phyloP scores from a whole-genome alignment of 352 stramenopile genomes.

The Phytopythium helicoides region DNA sequence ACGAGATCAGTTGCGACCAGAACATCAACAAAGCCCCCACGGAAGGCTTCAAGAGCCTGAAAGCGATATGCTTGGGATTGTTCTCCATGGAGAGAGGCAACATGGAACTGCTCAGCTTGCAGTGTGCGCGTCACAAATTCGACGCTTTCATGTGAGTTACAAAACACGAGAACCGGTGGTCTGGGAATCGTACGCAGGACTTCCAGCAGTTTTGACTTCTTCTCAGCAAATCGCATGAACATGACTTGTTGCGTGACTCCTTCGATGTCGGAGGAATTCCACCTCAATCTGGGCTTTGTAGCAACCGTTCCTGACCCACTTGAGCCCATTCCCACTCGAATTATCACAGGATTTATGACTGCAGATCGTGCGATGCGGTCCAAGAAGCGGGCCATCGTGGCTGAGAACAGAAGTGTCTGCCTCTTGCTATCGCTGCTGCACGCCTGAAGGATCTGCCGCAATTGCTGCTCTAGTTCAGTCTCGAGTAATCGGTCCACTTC shows the following conservation, averaged over 20 bases:
- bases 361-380: constrained; percentile 91
- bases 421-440: constrained; percentile 36
- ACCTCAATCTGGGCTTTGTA: constrained; percentile 16
- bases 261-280: constrained; percentile 10
- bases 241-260: constrained; percentile 90
- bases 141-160: constrained; percentile 95
- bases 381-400: constrained; percentile 91
- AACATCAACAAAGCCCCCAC: constrained; percentile 60
- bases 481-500: constrained; percentile 98
- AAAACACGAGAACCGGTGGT: constrained; percentile 96
- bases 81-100: constrained; percentile 93
- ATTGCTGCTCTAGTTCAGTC: constrained; percentile 86
- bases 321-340: constrained; percentile 82
- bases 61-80: constrained; percentile 70
- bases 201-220: constrained; percentile 36
- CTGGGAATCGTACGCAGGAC: constrained; percentile 70
- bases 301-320: constrained; percentile 27
- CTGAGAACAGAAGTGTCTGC: constrained; percentile 93
- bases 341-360: constrained; percentile 90
- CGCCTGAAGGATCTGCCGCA: constrained; percentile 91
- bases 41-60: constrained; percentile 45
- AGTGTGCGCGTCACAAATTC: constrained; percentile 92
- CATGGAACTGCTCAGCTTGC: constrained; percentile 93
- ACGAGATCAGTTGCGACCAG: constrained; percentile 91
- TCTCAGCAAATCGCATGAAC: constrained; percentile 47